phyloP scores from a whole-genome alignment of 768 basidiomycete species.

The Phylloporus sp. region DNA sequence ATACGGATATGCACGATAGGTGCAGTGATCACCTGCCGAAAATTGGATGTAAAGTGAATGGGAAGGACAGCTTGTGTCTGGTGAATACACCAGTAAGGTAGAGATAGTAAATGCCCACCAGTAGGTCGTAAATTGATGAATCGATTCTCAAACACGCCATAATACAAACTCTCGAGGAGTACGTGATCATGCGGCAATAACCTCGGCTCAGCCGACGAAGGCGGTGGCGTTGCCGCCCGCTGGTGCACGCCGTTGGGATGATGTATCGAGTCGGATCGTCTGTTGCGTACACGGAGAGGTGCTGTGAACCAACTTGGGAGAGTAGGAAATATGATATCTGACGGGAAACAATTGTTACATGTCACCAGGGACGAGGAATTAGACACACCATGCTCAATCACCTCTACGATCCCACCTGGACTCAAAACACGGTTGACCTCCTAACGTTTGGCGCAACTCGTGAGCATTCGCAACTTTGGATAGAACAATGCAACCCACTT shows the following conservation, averaged over 20 bases:
- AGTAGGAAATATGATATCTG: conserved; percentile 72
- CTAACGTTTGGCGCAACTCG: conserved; percentile 32
- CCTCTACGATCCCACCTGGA: conserved; percentile 66
- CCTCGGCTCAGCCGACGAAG: conserved; percentile 29
- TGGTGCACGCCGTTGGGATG: conserved; percentile 43
- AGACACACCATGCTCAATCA: conserved; percentile 63
- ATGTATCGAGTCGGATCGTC: conserved; percentile 45
- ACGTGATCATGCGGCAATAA: conserved; percentile 60
- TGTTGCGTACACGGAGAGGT: conserved; percentile 52
- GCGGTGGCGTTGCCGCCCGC: conserved; percentile 30
- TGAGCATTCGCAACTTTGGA: conserved; percentile 1
- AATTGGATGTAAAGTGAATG: conserved; percentile 65
- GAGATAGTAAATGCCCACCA: conserved; percentile 36
- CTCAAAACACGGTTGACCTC: conserved; percentile 68
- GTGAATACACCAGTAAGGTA: conserved; percentile 2
- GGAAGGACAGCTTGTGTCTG: conserved; percentile 53
- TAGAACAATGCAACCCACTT: conserved; percentile 35
- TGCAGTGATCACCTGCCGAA: conserved; percentile 57
- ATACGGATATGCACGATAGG: conserved; percentile 62
- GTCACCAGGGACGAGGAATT: neutral
- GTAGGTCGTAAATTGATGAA: conserved; percentile 71
- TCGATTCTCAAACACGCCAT: conserved; percentile 61
- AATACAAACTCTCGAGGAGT: conserved; percentile 60
- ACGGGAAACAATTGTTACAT: neutral
- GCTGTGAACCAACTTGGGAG: conserved; percentile 76